These are phyloP conservation scores for Oropetium thomaeum DNA, from an alignment of 176 grass and related monocot genomes.

Conservation along the genomic window DNA sequence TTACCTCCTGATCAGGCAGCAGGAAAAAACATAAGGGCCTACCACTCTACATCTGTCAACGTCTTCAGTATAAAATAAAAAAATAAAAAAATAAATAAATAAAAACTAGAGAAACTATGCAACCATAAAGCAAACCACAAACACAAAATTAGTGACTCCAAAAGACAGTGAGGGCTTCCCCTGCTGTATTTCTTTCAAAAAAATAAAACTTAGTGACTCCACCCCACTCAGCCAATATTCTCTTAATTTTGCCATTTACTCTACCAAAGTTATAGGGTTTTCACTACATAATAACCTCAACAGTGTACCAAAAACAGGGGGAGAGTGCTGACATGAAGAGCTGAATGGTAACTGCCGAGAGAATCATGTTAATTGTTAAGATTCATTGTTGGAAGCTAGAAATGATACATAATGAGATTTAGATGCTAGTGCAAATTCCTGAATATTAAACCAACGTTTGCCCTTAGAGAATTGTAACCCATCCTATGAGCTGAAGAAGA, in stretches of 20 bases:
- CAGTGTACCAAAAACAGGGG: slow-evolving; percentile 20
- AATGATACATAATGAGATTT: slow-evolving; percentile 16
- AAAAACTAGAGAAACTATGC: slow-evolving; percentile 31
- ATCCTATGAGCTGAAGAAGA: background rate
- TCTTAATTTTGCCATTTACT: slow-evolving; percentile 7
- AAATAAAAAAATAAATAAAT: too few species aligned
- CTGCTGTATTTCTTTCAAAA: too few species aligned
- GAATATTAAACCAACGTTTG: background rate
- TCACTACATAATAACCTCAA: background rate
- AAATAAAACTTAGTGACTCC: slow-evolving; percentile 32
- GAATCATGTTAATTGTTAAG: slow-evolving; percentile 7
- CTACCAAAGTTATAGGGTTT: background rate
- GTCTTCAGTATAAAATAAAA: slow-evolving; percentile 40
- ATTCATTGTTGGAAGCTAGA: slow-evolving; percentile 8
- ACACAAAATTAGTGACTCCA: slow-evolving; percentile 26
- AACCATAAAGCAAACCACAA: slow-evolving; percentile 37
- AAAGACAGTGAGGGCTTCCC: too few species aligned
- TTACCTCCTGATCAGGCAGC: slow-evolving; percentile 28
- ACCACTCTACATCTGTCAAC: slow-evolving; percentile 40
- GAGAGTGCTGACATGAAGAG: slow-evolving; percentile 12
- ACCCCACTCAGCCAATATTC: slow-evolving; percentile 33
- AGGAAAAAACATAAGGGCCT: background rate
- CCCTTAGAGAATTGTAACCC: background rate
- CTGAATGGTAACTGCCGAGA: background rate
- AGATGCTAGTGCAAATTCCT: slow-evolving; percentile 18